phyloP scores from a whole-genome alignment of 2,329 filamentous ascomycete species.

The Colletotrichum lindemuthianum region DNA sequence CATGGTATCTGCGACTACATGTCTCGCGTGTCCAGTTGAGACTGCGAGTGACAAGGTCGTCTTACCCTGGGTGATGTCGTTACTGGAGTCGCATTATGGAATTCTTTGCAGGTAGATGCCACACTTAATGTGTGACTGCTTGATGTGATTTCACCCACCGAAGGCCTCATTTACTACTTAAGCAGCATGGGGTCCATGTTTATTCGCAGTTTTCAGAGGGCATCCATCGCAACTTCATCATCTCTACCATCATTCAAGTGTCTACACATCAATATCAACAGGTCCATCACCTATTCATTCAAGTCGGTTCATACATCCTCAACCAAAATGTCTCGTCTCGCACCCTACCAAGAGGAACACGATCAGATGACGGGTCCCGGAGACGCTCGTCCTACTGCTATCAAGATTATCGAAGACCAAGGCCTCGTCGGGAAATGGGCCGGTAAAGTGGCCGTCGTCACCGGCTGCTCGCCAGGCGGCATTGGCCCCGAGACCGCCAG shows the following conservation, averaged over 20 bases:
- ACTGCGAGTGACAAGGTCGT: no score
- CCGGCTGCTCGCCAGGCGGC: slow-evolving; percentile 51
- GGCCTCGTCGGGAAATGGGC: slow-evolving; percentile 31
- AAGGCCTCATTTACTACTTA: not conserved
- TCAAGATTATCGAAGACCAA: slow-evolving; percentile 36
- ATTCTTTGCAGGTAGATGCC: no score
- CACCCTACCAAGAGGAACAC: slow-evolving; percentile 29
- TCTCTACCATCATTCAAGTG: not conserved
- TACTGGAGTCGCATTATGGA: no score
- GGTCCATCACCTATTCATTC: not conserved
- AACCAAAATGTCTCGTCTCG: slow-evolving; percentile 20
- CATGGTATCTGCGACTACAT: no score
- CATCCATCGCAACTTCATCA: not conserved
- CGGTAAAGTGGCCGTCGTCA: slow-evolving; percentile 39
- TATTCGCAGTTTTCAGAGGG: not conserved
- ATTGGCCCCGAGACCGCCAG: slow-evolving; percentile 55
- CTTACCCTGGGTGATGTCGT: no score
- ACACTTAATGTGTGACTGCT: no score
- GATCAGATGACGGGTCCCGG: slow-evolving; percentile 33
- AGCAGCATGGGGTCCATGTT: slow-evolving; percentile 9
- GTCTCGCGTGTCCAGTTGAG: no score
- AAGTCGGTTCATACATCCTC: not conserved
- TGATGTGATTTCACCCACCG: no score
- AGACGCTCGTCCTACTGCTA: slow-evolving; percentile 36
- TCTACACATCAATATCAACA: not conserved